Percentiles rank a stretch among this genome's conserved stretches.
Conservation (phyloP, 2,329 filamentous ascomycete genomes). For the Rhexocercosporidium sp. region DNA sequence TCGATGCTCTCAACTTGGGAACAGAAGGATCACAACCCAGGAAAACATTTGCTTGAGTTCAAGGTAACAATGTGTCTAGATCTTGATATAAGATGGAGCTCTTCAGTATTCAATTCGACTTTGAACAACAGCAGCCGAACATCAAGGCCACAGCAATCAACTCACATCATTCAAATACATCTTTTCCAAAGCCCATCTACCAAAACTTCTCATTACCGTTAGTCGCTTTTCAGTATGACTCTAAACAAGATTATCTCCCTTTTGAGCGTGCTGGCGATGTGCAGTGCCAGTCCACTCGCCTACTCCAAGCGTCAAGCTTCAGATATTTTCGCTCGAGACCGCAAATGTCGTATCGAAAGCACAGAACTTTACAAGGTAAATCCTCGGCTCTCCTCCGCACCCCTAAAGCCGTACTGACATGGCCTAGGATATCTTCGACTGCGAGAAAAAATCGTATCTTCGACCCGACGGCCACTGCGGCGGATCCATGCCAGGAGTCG, state of each 20-base stretch:
- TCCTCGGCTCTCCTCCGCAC: neutral
- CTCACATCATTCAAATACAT: too few species aligned
- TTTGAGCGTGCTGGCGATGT: neutral
- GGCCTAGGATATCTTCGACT: neutral
- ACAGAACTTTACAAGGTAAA: neutral
- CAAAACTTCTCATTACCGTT: too few species aligned
- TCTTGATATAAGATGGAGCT: neutral
- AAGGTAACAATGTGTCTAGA: too few species aligned
- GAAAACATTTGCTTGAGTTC: too few species aligned
- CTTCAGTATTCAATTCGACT: neutral
- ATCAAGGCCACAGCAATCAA: neutral
- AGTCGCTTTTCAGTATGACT: neutral
- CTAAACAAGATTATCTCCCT: neutral
- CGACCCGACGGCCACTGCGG: neutral
- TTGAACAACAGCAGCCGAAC: neutral
- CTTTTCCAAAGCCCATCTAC: too few species aligned
- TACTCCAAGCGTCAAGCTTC: neutral
- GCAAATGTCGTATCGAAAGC: neutral
- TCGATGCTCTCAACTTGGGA: too few species aligned
- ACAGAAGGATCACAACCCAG: too few species aligned
- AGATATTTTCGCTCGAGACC: neutral
- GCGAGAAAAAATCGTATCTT: neutral
- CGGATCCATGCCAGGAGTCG: neutral
- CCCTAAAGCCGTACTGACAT: neutral
- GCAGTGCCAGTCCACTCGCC: neutral